Conservation (phyloP, 257 asterid species). For the Lantana camara region DNA sequence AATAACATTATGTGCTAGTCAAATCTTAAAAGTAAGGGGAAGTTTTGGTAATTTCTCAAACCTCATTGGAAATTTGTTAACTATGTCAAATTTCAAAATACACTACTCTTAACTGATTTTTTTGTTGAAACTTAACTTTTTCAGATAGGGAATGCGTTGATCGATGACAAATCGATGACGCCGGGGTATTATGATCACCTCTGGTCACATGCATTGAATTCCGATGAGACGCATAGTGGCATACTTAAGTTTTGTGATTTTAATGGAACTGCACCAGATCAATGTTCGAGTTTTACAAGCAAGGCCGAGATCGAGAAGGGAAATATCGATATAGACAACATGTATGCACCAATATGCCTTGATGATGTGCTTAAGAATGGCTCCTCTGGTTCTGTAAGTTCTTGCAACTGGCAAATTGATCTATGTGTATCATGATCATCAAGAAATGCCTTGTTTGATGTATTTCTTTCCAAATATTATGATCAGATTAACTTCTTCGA, state of each 20-base stretch:
- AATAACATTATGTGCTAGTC: no score
- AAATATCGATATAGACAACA: slow-evolving; percentile 21
- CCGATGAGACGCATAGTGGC: slow-evolving; percentile 35
- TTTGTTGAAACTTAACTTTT: slow-evolving; percentile 1
- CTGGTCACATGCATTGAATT: slow-evolving; percentile 43
- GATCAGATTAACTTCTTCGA: slow-evolving; percentile 32
- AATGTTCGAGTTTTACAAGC: neutral
- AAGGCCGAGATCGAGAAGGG: slow-evolving; percentile 4
- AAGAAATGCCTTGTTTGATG: neutral
- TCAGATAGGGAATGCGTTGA: slow-evolving; percentile 41
- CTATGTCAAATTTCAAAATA: neutral
- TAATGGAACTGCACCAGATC: slow-evolving; percentile 12
- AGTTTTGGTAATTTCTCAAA: no score
- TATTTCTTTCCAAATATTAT: neutral
- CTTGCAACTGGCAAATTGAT: neutral
- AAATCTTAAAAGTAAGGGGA: no score
- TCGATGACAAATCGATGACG: slow-evolving; percentile 26
- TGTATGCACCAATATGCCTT: slow-evolving; percentile 32
- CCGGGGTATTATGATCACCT: slow-evolving; percentile 29
- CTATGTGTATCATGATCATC: neutral
- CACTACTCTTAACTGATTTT: neutral
- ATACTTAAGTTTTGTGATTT: slow-evolving; percentile 29
- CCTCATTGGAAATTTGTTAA: no score
- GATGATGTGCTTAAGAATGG: slow-evolving; percentile 21
- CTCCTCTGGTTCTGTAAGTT: slow-evolving; percentile 31